Conservation (phyloP, 2,329 filamentous ascomycete genomes). For the Chrysosporium queenslandicum region DNA sequence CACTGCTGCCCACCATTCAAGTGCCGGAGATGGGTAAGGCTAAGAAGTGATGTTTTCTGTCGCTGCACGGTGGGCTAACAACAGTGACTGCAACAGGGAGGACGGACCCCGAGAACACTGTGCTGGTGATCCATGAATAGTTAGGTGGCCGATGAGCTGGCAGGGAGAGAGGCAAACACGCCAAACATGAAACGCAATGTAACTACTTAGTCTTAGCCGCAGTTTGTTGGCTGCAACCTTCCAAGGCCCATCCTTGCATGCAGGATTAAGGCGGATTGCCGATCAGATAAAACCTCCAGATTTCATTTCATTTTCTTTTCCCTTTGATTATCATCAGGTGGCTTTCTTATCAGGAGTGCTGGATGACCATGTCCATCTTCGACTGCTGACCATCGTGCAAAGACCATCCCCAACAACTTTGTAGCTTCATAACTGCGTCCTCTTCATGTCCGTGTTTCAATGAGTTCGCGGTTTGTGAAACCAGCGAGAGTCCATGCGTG, state of each 20-base stretch:
- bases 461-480: slow-evolving; percentile 32
- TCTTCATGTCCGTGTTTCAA: slow-evolving; percentile 22
- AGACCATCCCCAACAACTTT: background rate
- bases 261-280: background rate
- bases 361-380: background rate
- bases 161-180: background rate
- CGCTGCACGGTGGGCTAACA: too few species aligned
- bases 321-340: background rate
- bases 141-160: background rate
- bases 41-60: too few species aligned
- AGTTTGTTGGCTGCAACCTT: background rate
- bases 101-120: too few species aligned
- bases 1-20: too few species aligned
- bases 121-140: too few species aligned
- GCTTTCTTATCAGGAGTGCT: background rate
- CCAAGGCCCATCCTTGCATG: background rate
- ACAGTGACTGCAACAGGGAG: too few species aligned
- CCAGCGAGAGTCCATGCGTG: slow-evolving; percentile 33
- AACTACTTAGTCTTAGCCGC: background rate
- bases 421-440: background rate
- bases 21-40: too few species aligned
- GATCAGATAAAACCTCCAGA: background rate
- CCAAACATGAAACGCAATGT: background rate
- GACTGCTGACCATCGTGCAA: background rate
- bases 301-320: background rate